These are phyloP conservation scores for Triadica sebifera DNA, from an alignment of 345 rosid genomes.

Conservation along the genomic window DNA sequence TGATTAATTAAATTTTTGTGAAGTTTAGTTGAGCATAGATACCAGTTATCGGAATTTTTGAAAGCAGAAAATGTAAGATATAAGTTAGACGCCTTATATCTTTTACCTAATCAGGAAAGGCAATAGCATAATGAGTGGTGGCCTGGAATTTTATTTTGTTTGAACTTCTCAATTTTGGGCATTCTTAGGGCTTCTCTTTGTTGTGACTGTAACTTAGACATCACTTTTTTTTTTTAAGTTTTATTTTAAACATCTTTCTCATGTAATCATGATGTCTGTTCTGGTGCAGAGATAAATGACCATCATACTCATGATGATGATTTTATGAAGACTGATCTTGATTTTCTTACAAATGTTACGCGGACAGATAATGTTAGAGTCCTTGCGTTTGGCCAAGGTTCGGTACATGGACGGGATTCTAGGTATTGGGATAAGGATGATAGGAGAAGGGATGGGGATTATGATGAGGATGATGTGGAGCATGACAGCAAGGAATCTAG, in stretches of 20 bases:
- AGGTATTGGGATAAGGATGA: slow-evolving; percentile 95
- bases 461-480: slow-evolving; percentile 58
- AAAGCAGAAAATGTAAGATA: background rate
- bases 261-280: slow-evolving; percentile 8
- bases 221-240: background rate
- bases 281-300: slow-evolving; percentile 40
- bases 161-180: background rate
- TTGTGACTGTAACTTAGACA: background rate
- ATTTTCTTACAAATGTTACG: slow-evolving; percentile 85
- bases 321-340: slow-evolving; percentile 45
- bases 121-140: background rate
- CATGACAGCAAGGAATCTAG: slow-evolving; percentile 22
- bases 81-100: background rate
- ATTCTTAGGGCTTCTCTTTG: background rate
- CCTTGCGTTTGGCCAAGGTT: slow-evolving; percentile 71
- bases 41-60: background rate
- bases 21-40: background rate
- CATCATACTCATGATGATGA: slow-evolving; percentile 39
- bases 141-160: background rate
- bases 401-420: slow-evolving; percentile 80
- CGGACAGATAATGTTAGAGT: slow-evolving; percentile 49
- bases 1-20: background rate
- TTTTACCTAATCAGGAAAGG: background rate
- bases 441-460: slow-evolving; percentile 88
- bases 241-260: background rate